phyloP scores from a whole-genome alignment of 2,329 filamentous ascomycete species.

The Pestalotiopsis sp. region DNA sequence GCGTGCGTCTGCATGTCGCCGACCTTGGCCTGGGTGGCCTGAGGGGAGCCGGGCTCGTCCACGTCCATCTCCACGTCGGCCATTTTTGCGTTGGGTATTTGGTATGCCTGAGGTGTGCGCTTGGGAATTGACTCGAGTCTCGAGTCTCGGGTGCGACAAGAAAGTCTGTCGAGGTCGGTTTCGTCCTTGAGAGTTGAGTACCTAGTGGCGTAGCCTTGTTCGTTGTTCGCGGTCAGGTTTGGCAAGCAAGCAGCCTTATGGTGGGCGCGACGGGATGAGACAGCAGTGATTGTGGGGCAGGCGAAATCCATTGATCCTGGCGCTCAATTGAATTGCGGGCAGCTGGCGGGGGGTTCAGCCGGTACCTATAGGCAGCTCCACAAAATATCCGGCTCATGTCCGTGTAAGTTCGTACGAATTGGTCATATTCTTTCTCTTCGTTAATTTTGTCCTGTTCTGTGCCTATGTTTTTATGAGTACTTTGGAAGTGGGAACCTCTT shows the following conservation, averaged over 20 bases:
- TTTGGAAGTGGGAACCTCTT: no score
- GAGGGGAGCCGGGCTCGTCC: constrained; percentile 47
- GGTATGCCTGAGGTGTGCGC: background rate
- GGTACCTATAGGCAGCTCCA: no score
- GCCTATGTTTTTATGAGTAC: no score
- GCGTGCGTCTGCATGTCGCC: constrained; percentile 72
- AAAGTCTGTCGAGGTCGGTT: background rate
- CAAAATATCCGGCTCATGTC: no score
- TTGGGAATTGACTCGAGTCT: background rate
- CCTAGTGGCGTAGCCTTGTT: background rate
- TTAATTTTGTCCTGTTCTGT: no score
- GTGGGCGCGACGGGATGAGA: background rate
- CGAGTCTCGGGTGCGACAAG: background rate
- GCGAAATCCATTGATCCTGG: background rate
- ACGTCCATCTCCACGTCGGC: constrained; percentile 63
- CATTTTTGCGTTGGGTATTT: constrained; percentile 36
- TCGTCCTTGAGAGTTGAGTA: background rate
- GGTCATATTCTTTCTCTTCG: no score
- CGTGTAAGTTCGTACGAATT: no score
- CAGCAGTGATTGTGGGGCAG: background rate
- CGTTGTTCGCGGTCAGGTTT: background rate
- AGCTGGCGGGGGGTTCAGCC: background rate
- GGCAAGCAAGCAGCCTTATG: background rate
- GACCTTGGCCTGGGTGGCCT: constrained; percentile 49
- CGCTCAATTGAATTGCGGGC: background rate